Conservation (phyloP, 805 yeast genomes). For the Saturnispora serradocipensis region DNA sequence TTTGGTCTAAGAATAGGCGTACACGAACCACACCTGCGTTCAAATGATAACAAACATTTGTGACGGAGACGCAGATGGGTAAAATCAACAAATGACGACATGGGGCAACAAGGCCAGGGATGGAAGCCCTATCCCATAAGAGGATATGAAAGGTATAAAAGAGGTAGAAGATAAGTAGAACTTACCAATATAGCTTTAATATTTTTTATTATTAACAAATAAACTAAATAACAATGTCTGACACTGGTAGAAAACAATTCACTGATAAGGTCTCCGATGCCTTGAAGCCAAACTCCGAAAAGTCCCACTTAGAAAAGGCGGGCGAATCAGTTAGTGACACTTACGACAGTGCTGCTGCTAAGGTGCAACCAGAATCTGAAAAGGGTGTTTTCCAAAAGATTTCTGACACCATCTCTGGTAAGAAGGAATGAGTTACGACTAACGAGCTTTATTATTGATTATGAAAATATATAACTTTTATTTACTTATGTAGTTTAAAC, state of each 20-base stretch:
- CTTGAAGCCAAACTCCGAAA: constrained; percentile 62
- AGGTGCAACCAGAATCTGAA: constrained; percentile 52
- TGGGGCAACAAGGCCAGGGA: neutral
- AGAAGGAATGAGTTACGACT: constrained; percentile 23
- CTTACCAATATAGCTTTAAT: too few species aligned
- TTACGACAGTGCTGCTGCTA: constrained; percentile 55
- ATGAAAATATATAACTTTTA: neutral
- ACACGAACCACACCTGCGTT: neutral
- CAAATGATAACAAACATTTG: neutral
- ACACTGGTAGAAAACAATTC: constrained; percentile 67
- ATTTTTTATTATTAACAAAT: too few species aligned
- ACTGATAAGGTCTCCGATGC: constrained; percentile 59
- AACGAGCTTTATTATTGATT: neutral
- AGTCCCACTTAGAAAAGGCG: constrained; percentile 53
- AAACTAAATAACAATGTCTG: constrained; percentile 14
- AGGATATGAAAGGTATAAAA: constrained; percentile 1
- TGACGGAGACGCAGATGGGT: neutral
- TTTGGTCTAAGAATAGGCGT: neutral
- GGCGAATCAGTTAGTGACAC: constrained; percentile 61
- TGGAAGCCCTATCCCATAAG: neutral
- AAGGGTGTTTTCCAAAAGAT: constrained; percentile 65
- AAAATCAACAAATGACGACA: neutral
- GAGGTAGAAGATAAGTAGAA: neutral
- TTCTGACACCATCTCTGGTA: constrained; percentile 56
- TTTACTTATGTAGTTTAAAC: neutral